These are phyloP conservation scores for Boletus huronensis DNA, from an alignment of 768 basidiomycete genomes.

Conservation along the genomic window DNA sequence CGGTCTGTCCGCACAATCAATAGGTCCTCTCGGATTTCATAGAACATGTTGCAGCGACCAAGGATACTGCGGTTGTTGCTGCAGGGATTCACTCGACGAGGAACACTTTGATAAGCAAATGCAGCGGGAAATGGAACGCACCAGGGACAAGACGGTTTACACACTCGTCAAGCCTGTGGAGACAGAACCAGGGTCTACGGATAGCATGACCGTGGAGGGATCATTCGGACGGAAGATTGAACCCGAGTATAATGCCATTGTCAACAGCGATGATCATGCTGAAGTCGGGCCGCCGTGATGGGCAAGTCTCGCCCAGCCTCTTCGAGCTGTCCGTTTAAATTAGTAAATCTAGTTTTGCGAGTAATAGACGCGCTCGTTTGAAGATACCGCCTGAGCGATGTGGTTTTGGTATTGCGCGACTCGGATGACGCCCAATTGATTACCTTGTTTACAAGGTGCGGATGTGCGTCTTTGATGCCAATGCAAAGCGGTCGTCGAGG, in stretches of 20 bases:
- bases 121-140: constrained; percentile 18
- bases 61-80: constrained; percentile 20
- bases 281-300: neutral
- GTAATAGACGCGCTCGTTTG: neutral
- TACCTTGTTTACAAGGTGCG: too few species aligned
- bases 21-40: constrained; percentile 8
- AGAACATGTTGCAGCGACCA: constrained; percentile 11
- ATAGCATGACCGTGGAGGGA: neutral
- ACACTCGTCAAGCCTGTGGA: constrained; percentile 4
- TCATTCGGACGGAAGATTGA: neutral
- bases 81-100: constrained; percentile 16
- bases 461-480: too few species aligned
- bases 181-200: constrained; percentile 8
- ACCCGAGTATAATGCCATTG: neutral
- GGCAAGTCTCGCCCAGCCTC: neutral
- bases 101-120: constrained; percentile 18
- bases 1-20: neutral
- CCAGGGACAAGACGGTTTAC: constrained; percentile 13
- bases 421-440: neutral
- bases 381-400: neutral
- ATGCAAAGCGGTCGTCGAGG: too few species aligned
- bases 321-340: neutral
- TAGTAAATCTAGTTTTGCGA: neutral
- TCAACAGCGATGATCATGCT: neutral
- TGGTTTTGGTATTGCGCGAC: neutral